Evolutionary conservation across 331 rosid species (phyloP).

Genomic region (Malus hybrid): DNA sequence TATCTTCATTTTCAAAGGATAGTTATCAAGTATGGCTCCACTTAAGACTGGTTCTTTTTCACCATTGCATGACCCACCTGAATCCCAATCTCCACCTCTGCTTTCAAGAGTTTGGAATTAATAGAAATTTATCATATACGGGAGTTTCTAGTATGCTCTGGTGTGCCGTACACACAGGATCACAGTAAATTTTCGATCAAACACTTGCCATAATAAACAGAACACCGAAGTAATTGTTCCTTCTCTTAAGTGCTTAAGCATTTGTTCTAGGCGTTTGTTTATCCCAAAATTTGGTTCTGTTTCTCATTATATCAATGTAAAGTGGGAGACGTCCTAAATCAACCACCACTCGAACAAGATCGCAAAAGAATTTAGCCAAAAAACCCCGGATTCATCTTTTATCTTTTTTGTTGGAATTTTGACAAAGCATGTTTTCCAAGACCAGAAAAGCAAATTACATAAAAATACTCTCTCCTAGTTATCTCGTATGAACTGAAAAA

Average conservation of each 20-base stretch:
- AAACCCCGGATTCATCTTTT: too few species aligned
- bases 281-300: not conserved
- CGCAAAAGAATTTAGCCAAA: too few species aligned
- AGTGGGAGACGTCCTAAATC: not conserved
- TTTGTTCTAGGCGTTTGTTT: not conserved
- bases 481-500: not conserved
- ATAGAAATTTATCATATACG: not conserved
- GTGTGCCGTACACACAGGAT: too few species aligned
- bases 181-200: not conserved
- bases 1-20: conserved; percentile 91
- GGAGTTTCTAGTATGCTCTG: too few species aligned
- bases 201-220: not conserved
- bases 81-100: conserved; percentile 99
- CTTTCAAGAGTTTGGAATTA: conserved; percentile 14
- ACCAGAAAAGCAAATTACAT: not conserved
- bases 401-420: not conserved
- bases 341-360: too few species aligned
- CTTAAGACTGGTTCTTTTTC: conserved; percentile 61
- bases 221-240: not conserved
- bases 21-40: conserved; percentile 67
- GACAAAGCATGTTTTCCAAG: not conserved
- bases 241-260: not conserved
- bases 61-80: conserved; percentile 93
- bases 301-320: not conserved
- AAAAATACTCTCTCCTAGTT: not conserved